Percentiles rank a stretch among this genome's conserved stretches.
These are phyloP conservation scores for Physaria fendleri DNA, from an alignment of 345 rosid species.

Conservation along the genomic window DNA sequence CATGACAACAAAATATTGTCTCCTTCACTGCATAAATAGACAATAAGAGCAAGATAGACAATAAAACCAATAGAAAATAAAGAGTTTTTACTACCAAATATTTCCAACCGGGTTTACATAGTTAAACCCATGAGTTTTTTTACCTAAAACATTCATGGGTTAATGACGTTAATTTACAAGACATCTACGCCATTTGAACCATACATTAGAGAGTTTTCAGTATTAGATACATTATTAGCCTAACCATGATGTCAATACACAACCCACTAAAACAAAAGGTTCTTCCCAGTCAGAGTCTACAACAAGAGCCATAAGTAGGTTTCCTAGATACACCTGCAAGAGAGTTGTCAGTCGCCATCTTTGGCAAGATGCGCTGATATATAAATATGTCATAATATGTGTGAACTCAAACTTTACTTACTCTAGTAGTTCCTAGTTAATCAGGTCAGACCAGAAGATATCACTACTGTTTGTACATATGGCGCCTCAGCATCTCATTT, in stretches of 20 bases:
- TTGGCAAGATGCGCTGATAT: background rate
- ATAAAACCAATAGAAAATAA: too few relatives aligned
- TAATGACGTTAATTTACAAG: too few relatives aligned
- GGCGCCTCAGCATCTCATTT: slow-evolving; percentile 60
- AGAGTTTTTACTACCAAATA: background rate
- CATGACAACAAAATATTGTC: too few relatives aligned
- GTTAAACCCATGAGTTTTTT: background rate
- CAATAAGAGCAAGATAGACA: background rate
- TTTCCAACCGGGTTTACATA: slow-evolving; percentile 1
- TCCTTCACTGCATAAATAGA: too few relatives aligned
- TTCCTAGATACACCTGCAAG: slow-evolving; percentile 51
- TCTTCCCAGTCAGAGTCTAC: slow-evolving; percentile 40
- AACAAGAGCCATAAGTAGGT: slow-evolving; percentile 19
- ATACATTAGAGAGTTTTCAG: too few relatives aligned
- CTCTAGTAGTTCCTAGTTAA: slow-evolving; percentile 33
- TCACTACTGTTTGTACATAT: slow-evolving; percentile 59
- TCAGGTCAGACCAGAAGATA: slow-evolving; percentile 32
- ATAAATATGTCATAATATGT: background rate
- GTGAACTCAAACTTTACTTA: background rate
- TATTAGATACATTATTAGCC: too few relatives aligned
- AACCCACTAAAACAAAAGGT: too few relatives aligned
- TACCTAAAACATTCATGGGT: slow-evolving; percentile 29
- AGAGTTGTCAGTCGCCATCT: background rate
- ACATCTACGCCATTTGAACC: too few relatives aligned
- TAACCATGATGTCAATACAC: too few relatives aligned